Evolutionary conservation across 2,329 filamentous ascomycete genomes (phyloP).

Genomic region (Eurotiales sp.): DNA sequence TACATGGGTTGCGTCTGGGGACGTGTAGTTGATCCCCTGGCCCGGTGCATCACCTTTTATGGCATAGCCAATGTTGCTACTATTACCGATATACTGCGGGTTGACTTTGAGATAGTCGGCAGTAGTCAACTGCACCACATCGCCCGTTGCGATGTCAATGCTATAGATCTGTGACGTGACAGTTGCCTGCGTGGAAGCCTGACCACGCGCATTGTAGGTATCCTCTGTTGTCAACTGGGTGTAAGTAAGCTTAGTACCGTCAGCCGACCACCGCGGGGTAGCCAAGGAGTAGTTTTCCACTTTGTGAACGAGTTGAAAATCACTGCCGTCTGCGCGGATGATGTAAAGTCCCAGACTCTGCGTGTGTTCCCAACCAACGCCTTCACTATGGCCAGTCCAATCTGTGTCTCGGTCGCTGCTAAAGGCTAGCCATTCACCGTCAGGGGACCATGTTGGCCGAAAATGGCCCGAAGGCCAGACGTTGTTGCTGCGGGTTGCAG

Average conservation of each 20-base stretch:
- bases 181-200: background rate
- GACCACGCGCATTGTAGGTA: slow-evolving; percentile 37
- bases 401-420: slow-evolving; percentile 40
- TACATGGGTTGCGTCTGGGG: background rate
- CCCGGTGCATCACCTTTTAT: slow-evolving; percentile 3
- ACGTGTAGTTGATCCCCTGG: slow-evolving; percentile 10
- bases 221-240: slow-evolving; percentile 38
- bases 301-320: slow-evolving; percentile 32
- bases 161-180: slow-evolving; percentile 24
- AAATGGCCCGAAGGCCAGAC: slow-evolving; percentile 36
- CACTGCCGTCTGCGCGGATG: slow-evolving; percentile 36
- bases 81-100: slow-evolving; percentile 4
- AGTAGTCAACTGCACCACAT: background rate
- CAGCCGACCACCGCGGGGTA: slow-evolving; percentile 37
- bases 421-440: slow-evolving; percentile 42
- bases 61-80: slow-evolving; percentile 11
- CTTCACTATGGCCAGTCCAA: slow-evolving; percentile 41
- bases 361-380: slow-evolving; percentile 42
- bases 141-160: slow-evolving; percentile 40
- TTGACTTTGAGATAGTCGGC: slow-evolving; percentile 5
- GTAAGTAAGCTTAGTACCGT: slow-evolving; percentile 35
- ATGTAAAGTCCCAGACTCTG: slow-evolving; percentile 41
- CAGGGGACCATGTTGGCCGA: slow-evolving; percentile 39
- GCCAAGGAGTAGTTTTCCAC: slow-evolving; percentile 36
- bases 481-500: slow-evolving; percentile 15